Conservation (phyloP, 73 alveolate species). For the Paramecium pentaurelia region DNA sequence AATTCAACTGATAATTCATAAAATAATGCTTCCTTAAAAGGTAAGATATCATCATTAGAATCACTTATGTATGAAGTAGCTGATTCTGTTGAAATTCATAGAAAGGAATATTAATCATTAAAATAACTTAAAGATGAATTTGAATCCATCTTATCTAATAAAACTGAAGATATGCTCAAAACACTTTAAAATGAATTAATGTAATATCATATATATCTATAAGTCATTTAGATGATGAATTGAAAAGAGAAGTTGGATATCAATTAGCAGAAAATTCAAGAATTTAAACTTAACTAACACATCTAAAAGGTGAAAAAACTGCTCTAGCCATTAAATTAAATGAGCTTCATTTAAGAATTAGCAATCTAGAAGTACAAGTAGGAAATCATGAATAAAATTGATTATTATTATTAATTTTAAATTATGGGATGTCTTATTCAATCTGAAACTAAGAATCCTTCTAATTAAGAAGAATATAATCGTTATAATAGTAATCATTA, state of each 20-base stretch:
- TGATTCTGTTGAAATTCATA: constrained; percentile 20
- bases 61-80: constrained; percentile 27
- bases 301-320: constrained; percentile 17
- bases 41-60: neutral
- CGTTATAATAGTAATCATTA: neutral
- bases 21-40: neutral
- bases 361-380: neutral
- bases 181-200: constrained; percentile 8
- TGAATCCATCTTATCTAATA: neutral
- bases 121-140: constrained; percentile 33
- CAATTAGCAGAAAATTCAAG: constrained; percentile 10
- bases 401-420: neutral
- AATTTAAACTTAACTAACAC: constrained; percentile 3
- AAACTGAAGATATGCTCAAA: neutral
- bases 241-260: constrained; percentile 32
- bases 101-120: constrained; percentile 2
- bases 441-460: neutral
- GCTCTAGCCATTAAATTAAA: neutral
- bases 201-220: neutral
- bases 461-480: neutral
- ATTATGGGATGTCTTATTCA: neutral
- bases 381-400: constrained; percentile 39
- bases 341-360: neutral
- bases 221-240: constrained; percentile 43
- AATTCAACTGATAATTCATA: neutral